Percentiles rank a stretch among this genome's conserved stretches.
These are phyloP conservation scores for Amylocystis lapponica DNA, from an alignment of 768 basidiomycete genomes.

Conservation along the genomic window DNA sequence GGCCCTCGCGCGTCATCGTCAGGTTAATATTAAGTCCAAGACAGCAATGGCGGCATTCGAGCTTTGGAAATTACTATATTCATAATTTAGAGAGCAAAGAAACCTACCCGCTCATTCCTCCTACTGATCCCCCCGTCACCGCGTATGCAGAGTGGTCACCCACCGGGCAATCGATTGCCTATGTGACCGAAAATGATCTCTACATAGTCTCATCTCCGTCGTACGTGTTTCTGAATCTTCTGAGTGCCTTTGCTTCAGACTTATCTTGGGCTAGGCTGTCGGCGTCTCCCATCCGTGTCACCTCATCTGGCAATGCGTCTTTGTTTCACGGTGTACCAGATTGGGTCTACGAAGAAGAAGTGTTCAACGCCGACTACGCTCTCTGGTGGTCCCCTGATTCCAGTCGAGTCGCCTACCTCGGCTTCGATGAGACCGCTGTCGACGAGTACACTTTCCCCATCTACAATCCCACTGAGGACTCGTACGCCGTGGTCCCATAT, in stretches of 20 bases:
- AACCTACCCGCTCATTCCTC: conserved; percentile 68
- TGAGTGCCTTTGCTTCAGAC: background rate
- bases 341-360: conserved; percentile 97
- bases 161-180: conserved; percentile 78
- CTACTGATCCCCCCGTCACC: conserved; percentile 63
- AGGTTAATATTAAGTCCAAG: background rate
- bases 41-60: conserved; percentile 93
- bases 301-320: conserved; percentile 71
- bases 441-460: conserved; percentile 84
- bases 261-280: conserved; percentile 15
- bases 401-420: conserved; percentile 72
- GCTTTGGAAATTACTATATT: conserved; percentile 90
- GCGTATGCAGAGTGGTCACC: conserved; percentile 88
- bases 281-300: conserved; percentile 63
- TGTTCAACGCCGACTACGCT: conserved; percentile 65
- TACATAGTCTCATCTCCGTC: conserved; percentile 68
- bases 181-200: conserved; percentile 83
- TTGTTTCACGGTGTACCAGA: conserved; percentile 94
- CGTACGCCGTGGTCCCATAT: conserved; percentile 72
- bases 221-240: conserved; percentile 32
- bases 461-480: conserved; percentile 80
- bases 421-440: conserved; percentile 84
- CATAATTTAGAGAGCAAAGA: conserved; percentile 64
- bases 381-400: conserved; percentile 92
- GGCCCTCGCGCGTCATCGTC: no score